These are phyloP conservation scores for Russula sp. DNA, from an alignment of 768 basidiomycete genomes.

Conservation along the genomic window DNA sequence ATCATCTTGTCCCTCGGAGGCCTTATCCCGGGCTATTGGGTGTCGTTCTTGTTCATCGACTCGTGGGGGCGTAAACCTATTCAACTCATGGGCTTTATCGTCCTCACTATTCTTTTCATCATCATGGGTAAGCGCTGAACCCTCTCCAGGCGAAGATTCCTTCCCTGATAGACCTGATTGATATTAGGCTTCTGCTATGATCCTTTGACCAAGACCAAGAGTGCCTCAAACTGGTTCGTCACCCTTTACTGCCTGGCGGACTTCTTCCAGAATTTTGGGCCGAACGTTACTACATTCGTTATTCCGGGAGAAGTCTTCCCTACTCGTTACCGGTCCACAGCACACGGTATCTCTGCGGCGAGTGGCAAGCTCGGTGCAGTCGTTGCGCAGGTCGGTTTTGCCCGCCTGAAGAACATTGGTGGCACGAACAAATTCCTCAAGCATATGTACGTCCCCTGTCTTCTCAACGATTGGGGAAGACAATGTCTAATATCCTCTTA, in stretches of 20 bases:
- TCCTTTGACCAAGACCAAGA: slow-evolving; percentile 39
- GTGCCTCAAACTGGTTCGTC: slow-evolving; percentile 54
- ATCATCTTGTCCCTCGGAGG: slow-evolving; percentile 70
- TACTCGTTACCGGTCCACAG: slow-evolving; percentile 81
- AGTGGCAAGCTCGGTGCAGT: slow-evolving; percentile 80
- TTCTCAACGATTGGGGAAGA: not conserved
- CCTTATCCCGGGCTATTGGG: slow-evolving; percentile 77
- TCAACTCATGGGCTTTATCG: slow-evolving; percentile 68
- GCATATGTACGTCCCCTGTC: slow-evolving; percentile 63
- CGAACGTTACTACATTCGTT: slow-evolving; percentile 74
- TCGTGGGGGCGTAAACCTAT: slow-evolving; percentile 76
- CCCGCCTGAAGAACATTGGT: slow-evolving; percentile 58
- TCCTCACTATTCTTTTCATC: slow-evolving; percentile 59
- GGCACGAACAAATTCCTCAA: slow-evolving; percentile 53
- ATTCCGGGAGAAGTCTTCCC: slow-evolving; percentile 82
- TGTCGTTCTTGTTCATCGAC: slow-evolving; percentile 59
- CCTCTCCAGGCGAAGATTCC: not conserved
- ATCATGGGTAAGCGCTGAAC: slow-evolving; percentile 48
- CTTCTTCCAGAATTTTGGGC: slow-evolving; percentile 88
- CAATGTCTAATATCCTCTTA: not conserved
- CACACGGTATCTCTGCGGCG: slow-evolving; percentile 79
- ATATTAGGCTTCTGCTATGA: slow-evolving; percentile 58
- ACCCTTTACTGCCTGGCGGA: slow-evolving; percentile 83
- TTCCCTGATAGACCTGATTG: not conserved
- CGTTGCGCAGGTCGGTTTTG: slow-evolving; percentile 72